Evolutionary conservation across 2,329 filamentous ascomycete genomes (phyloP).

Genomic region (Alternaria conjuncta): DNA sequence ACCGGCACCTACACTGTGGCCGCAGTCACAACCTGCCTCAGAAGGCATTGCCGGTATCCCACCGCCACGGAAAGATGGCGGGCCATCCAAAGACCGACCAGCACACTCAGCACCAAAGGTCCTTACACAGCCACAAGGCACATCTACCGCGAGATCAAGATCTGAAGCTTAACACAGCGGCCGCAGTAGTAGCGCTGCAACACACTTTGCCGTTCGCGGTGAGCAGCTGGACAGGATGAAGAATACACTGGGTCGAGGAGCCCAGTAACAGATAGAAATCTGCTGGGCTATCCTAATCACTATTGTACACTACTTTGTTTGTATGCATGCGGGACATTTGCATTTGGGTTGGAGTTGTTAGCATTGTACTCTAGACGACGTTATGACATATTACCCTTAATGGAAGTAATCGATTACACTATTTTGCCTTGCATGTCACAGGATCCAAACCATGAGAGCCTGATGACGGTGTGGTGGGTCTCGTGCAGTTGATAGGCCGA

Average conservation of each 20-base stretch:
- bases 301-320: background rate
- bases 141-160: background rate
- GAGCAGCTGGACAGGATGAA: background rate
- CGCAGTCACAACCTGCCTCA: background rate
- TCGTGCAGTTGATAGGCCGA: constrained; percentile 4
- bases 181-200: background rate
- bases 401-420: background rate
- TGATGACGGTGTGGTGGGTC: constrained; percentile 3
- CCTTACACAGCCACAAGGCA: background rate
- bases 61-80: background rate
- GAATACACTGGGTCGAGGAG: background rate
- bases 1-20: background rate
- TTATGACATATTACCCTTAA: background rate
- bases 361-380: background rate
- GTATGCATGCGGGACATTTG: constrained; percentile 1
- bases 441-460: background rate
- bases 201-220: background rate
- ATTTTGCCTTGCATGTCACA: background rate
- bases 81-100: background rate
- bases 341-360: background rate
- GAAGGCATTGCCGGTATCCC: background rate
- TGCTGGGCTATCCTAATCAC: background rate
- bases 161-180: background rate
- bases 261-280: background rate
- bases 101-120: background rate